Base-by-base conservation (phyloP, 208 protist genomes). In the Wallacemonas sp. region DNA sequence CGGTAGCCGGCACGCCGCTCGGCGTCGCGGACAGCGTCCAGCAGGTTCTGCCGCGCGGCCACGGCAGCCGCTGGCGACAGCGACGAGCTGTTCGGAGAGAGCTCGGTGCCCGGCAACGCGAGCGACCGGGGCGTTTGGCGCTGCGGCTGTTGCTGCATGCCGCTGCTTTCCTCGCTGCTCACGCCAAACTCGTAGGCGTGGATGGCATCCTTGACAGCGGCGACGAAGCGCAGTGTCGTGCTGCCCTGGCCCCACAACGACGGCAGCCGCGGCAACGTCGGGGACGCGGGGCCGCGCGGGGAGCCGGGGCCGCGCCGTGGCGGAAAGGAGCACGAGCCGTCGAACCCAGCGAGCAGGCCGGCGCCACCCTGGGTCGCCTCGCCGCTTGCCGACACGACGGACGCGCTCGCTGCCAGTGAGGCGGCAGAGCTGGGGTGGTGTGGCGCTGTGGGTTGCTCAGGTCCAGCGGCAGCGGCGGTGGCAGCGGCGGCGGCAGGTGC, bases 181-280 rank as follows among this genome's bases (percentile, higher is more conserved):
- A n/a, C n/a, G n/a, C n/a, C n/a, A 32, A 42, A 36, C 27, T 76
- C 62, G 63, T 83, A 83, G 21, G 46, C 52, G 41, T 71, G 54
- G 13, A 84, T 61, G 2, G 66, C 69, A 32, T 80, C 73, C 42
- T 65, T 66, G 15, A 79, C 69, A 19, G 67, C 53, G 2, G 73
- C 70, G n/a, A 84, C 65, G 48, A 73, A 75, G 50, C 72, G 62
- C 26, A 84, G 45, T 22, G 66, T 72, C 6, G 65, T 38, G 9
- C 65, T 78, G 15, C 73, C 73, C 37, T 78, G 69, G 24, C 70
- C 73, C 78, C 78, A 84, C 53, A 84, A 50, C 44, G 68, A 66
- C 37, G 78, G 78, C 52, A 84, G 44, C 57, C 64, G 65, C 10
- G 61, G 61, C 10, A 57, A 32, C 29, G 50, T 57, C 30, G 50